Evolutionary conservation across 306 rosid genomes (phyloP), one percentile per base, ranked within the genome.

Genomic region (Begonia loranthoides): DNA sequence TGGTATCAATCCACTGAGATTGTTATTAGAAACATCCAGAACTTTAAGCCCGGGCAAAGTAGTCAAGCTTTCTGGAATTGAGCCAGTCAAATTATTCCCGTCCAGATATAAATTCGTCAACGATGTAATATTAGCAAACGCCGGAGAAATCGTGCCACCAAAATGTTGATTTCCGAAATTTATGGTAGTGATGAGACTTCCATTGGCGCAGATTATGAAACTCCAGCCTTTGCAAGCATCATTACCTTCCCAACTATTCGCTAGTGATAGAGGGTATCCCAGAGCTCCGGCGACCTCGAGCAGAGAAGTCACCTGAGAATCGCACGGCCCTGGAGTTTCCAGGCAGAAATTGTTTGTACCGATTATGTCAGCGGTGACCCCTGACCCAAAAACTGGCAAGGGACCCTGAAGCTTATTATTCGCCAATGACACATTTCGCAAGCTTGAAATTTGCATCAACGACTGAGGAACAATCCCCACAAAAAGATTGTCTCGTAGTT

Each of bases 371-470:
- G 19, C 50, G 5, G 15, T 12, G 55, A 81, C 82, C 9, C 40
- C 61, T 9, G 50, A 51, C 2, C 59, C 56, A 17, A 85, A 81
- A 4, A 11, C 49, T 1, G 87, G 92, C 22, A 41, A 0, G 4
- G 95, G 92, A 6, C 92, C 92, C 64, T 76, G 83, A 56, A 86
- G 72, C 17, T 13, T 2, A 45, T 86, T 82, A 57, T 86, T 65
- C 4, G 58, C 80, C 65, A 81, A 16, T 59, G 72, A 59, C 53
- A 86, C 73, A 12, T 59, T 76, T 33, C 2, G 16, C 59, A 86
- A 41, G 16, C 67, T 61, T n/a, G 79, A 4, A 7, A 75, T 12
- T 13, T 48, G 24, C 53, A 40, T 70, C 55, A 82, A 21, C 0
- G 85, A 65, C 12, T 39, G 13, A 5, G 93, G 87, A 33, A 86